Base-by-base conservation (phyloP, 495 filamentous ascomycete genomes). In the Astrocystis sublimbata region DNA sequence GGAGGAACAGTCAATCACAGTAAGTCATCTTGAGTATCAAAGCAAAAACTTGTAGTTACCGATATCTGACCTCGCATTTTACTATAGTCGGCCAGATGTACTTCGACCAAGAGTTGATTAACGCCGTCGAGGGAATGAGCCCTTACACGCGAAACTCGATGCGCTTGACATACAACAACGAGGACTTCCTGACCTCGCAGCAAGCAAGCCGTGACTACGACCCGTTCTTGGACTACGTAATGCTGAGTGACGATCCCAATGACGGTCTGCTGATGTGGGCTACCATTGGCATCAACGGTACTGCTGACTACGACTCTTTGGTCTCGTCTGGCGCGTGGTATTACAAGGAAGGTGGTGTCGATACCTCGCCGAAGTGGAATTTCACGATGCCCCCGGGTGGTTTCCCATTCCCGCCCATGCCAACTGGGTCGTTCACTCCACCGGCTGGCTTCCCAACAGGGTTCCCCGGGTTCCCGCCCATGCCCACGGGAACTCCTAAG, bases 181-280 rank as follows among this genome's bases (percentile, higher is more conserved):
- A 73, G 13, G 78, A 81, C 64, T 68, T 66, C 31, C 67, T 74
- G 28, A 62, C 68, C 28, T 55, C 63, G 15, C 66, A 74, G 63
- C 53, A 64, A 33, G 72, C 72, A 15, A 72, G 70, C 47, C 68
- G 66, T 12, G 73, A 68, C 24, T 70, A 75, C 36, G 75, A 77
- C 62, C 75, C 77, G 5, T 74, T 76, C 58, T 58, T 65, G 21
- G 67, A 74, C 36, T 74, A 68, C 42, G 69, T 80, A 6, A 78
- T 82, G 43, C 78, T 86, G 10, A 79, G 81, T 23, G 73, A 80
- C 10, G 70, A 71, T 1, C 62, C 84, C 2, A 67, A 73, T 9
- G 76, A 83, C 47, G 83, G 83, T 7, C 65, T 85, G 9, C 80
- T 85, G 30, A 80, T 79, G 24, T 85, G 79, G 78, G 79, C 83